A percentile compares a stretch with the other conserved stretches of the same genome.
Evolutionary conservation across 192 early-diverging fungal species (phyloP).

Genomic region (Backusella psychrophila): DNA sequence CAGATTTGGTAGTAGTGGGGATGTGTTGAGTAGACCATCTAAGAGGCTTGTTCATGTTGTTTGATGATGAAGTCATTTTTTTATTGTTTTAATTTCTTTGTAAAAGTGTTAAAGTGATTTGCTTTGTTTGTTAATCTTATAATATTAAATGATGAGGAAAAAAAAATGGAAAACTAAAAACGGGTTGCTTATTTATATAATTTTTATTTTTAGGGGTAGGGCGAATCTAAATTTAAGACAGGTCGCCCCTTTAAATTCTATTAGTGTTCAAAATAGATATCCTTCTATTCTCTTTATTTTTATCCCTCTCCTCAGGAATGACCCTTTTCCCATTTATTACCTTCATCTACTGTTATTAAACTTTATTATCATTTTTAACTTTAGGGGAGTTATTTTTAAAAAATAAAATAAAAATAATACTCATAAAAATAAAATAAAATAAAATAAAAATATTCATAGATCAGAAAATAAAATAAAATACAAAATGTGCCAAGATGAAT

Average conservation of each 20-base stretch:
- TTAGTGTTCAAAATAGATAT: background rate
- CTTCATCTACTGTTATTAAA: background rate
- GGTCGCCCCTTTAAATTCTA: background rate
- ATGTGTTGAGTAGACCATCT: constrained; percentile 11
- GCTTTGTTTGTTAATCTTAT: background rate
- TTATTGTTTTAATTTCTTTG: background rate
- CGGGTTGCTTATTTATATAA: constrained; percentile 2
- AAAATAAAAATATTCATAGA: background rate
- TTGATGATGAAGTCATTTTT: background rate
- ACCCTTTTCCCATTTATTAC: background rate
- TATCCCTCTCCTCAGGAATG: background rate
- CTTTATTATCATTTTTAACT: background rate
- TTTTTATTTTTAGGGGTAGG: background rate
- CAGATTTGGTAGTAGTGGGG: background rate
- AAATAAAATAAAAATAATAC: background rate
- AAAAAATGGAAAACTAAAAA: constrained; percentile 4
- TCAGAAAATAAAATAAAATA: background rate
- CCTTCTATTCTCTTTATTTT: background rate
- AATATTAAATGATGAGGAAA: background rate
- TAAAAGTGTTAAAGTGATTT: background rate
- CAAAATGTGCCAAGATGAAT: background rate
- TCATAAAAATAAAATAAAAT: background rate
- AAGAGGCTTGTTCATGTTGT: constrained; percentile 1
- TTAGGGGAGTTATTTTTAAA: background rate
- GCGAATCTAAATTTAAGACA: background rate